Conservation (phyloP, 805 yeast genomes). For the Candida vartiovaarae region DNA sequence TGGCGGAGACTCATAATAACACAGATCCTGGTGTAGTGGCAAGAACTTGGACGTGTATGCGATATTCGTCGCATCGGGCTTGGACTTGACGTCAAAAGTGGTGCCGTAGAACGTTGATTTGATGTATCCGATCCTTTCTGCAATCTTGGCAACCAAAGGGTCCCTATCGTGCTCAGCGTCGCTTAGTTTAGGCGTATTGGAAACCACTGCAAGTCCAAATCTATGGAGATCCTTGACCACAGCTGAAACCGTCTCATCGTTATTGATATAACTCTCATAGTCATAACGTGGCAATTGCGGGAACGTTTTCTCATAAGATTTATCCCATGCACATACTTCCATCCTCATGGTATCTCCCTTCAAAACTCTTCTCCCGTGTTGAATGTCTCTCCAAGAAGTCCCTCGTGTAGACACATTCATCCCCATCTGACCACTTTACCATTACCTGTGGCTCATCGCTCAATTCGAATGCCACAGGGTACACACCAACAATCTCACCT, state of each 20-base stretch:
- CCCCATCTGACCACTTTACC: constrained; percentile 45
- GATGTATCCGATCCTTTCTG: constrained; percentile 56
- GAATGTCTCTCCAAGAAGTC: constrained; percentile 41
- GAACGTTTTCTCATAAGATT: constrained; percentile 12
- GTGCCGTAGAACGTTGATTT: constrained; percentile 68
- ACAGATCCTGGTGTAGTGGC: constrained; percentile 72
- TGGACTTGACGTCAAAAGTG: constrained; percentile 56
- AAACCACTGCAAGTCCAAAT: constrained; percentile 51
- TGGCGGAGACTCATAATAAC: constrained; percentile 76
- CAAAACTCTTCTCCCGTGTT: constrained; percentile 23
- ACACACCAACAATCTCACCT: constrained; percentile 31
- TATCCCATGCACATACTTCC: constrained; percentile 43
- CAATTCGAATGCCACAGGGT: constrained; percentile 31
- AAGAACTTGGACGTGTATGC: constrained; percentile 60
- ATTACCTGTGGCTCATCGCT: constrained; percentile 27
- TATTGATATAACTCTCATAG: constrained; percentile 11
- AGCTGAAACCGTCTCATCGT: constrained; percentile 22
- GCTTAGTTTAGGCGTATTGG: constrained; percentile 48
- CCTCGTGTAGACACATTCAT: constrained; percentile 34
- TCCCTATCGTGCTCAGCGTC: constrained; percentile 20
- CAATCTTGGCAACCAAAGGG: constrained; percentile 33
- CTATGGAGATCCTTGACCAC: constrained; percentile 41
- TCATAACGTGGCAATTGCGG: constrained; percentile 9
- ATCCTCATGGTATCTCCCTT: constrained; percentile 28
- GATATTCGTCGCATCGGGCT: constrained; percentile 52